Percentiles rank a stretch among this genome's conserved stretches.
Conservation (phyloP, 1,284 basidiomycete species). For the Grifola frondosa region DNA sequence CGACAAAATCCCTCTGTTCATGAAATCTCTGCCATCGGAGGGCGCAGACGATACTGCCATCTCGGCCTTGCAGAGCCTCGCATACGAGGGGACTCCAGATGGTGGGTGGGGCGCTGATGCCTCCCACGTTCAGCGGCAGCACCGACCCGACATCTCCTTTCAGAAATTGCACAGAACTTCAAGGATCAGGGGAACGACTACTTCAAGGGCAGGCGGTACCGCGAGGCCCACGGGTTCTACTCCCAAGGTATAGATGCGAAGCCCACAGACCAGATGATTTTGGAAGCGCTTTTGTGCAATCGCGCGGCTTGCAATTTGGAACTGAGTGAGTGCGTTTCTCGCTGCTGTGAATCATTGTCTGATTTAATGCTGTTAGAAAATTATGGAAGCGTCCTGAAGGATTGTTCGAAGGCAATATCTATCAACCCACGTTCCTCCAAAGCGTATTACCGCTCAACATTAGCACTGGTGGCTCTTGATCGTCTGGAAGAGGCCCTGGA, state of each 20-base stretch:
- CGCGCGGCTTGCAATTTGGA: slow-evolving; percentile 92
- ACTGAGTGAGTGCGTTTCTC: slow-evolving; percentile 53
- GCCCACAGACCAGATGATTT: slow-evolving; percentile 61
- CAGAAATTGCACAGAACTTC: slow-evolving; percentile 90
- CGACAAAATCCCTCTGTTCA: slow-evolving; percentile 83
- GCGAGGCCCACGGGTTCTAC: slow-evolving; percentile 90
- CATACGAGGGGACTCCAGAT: slow-evolving; percentile 89
- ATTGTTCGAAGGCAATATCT: slow-evolving; percentile 75
- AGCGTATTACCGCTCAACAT: slow-evolving; percentile 80
- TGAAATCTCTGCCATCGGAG: slow-evolving; percentile 82
- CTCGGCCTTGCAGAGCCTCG: slow-evolving; percentile 84
- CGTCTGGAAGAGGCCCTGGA: slow-evolving; percentile 79
- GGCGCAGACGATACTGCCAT: slow-evolving; percentile 64
- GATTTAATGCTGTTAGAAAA: slow-evolving; percentile 81
- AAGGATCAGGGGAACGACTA: slow-evolving; percentile 96
- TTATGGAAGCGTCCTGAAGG: slow-evolving; percentile 79
- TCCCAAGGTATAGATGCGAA: slow-evolving; percentile 86
- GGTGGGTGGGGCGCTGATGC: slow-evolving; percentile 55
- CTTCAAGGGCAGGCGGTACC: slow-evolving; percentile 82
- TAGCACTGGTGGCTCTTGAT: slow-evolving; percentile 72
- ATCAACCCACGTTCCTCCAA: slow-evolving; percentile 70
- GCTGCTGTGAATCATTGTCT: too few relatives aligned
- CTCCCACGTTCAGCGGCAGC: too few relatives aligned
- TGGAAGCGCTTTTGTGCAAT: slow-evolving; percentile 81
- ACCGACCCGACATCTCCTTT: too few relatives aligned